phyloP scores from a whole-genome alignment of 352 stramenopile genomes.

The Globisporangium irregulare region DNA sequence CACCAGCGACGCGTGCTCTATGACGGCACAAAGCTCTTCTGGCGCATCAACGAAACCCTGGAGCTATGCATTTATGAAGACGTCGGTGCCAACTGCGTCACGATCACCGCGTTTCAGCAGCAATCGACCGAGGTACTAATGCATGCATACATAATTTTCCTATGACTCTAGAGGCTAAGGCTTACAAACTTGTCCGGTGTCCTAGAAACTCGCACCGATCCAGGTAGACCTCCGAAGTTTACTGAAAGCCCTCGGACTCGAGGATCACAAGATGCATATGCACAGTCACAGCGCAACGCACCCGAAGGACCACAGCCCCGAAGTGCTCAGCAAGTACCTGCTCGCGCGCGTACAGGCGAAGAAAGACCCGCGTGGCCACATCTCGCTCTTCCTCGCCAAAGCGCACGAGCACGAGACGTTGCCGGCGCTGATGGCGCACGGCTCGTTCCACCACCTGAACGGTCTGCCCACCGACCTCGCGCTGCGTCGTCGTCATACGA shows the following conservation, averaged over 20 bases:
- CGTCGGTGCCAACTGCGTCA: constrained; percentile 58
- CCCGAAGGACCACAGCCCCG: constrained; percentile 24
- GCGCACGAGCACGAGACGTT: constrained; percentile 66
- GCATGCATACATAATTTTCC: not conserved
- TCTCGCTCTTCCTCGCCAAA: constrained; percentile 64
- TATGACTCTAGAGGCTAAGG: not conserved
- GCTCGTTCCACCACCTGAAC: constrained; percentile 18
- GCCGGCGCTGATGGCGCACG: constrained; percentile 35
- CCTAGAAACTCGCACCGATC: constrained; percentile 41
- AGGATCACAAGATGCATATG: constrained; percentile 20
- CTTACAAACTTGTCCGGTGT: not conserved
- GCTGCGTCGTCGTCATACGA: constrained; percentile 71
- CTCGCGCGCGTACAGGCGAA: constrained; percentile 66
- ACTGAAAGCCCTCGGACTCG: constrained; percentile 33
- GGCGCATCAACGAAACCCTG: constrained; percentile 84
- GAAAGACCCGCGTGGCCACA: constrained; percentile 35
- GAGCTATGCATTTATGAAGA: constrained; percentile 86
- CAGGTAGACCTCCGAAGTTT: constrained; percentile 57
- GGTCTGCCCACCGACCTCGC: constrained; percentile 45
- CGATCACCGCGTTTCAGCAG: constrained; percentile 62
- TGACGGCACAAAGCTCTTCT: constrained; percentile 85
- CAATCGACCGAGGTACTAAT: constrained; percentile 27
- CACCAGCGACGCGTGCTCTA: constrained; percentile 67
- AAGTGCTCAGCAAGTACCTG: constrained; percentile 66
- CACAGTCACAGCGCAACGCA: constrained; percentile 3